Percentiles rank a stretch among this genome's conserved stretches.
These are phyloP conservation scores for Phaeosphaeria sp. DNA, from an alignment of 2,329 filamentous ascomycete genomes.

Conservation along the genomic window DNA sequence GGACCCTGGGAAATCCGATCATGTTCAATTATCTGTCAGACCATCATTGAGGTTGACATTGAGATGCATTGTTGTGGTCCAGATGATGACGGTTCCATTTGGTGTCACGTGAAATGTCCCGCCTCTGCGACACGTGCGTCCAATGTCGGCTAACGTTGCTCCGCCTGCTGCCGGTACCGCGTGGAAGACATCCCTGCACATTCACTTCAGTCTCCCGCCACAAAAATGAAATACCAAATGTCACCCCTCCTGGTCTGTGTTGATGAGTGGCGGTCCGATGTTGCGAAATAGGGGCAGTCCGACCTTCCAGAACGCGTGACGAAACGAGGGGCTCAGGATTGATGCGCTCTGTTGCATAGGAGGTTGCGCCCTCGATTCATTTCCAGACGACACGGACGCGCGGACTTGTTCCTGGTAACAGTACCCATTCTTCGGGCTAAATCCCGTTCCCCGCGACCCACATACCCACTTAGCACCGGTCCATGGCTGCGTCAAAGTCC, in stretches of 20 bases:
- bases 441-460: slow-evolving; percentile 48
- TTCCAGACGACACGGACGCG: slow-evolving; percentile 22
- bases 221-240: background rate
- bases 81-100: background rate
- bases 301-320: background rate
- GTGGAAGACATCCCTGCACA: background rate
- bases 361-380: slow-evolving; percentile 31
- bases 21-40: no score
- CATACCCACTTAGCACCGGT: slow-evolving; percentile 8
- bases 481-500: background rate
- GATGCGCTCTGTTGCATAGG: slow-evolving; percentile 16
- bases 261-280: background rate
- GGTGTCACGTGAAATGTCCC: background rate
- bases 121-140: background rate
- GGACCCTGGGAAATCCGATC: no score
- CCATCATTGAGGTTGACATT: background rate
- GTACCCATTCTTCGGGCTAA: slow-evolving; percentile 41
- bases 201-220: background rate
- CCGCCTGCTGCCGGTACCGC: background rate
- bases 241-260: slow-evolving; percentile 2
- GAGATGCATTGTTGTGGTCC: background rate
- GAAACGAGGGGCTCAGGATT: background rate
- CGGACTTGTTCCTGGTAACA: slow-evolving; percentile 44
- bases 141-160: background rate
- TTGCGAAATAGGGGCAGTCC: background rate